These are phyloP conservation scores for Tulasnella sp. DNA, from an alignment of 768 basidiomycete species.

Conservation along the genomic window DNA sequence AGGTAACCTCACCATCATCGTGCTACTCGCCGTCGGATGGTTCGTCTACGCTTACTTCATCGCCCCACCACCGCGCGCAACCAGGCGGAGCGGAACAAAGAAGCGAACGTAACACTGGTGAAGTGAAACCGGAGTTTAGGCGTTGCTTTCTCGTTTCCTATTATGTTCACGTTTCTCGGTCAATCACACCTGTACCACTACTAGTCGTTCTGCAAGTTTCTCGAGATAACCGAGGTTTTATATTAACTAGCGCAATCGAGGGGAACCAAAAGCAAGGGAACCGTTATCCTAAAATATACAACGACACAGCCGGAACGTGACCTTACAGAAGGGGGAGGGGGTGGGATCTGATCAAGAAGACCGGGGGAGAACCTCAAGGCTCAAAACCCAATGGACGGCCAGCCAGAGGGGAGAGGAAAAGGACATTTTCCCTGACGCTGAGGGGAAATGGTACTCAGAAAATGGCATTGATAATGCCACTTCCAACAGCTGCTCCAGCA, in stretches of 20 bases:
- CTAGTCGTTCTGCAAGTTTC: not conserved
- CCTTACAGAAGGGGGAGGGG: not conserved
- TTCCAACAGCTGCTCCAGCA: conserved; percentile 7
- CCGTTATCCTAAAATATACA: not conserved
- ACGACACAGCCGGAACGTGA: not conserved
- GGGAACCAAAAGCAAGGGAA: not conserved
- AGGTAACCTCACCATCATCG: conserved; percentile 1
- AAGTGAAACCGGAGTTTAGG: too few relatives aligned
- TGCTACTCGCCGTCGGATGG: not conserved
- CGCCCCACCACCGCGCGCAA: not conserved
- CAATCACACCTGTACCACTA: not conserved
- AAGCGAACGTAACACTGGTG: not conserved
- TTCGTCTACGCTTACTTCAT: not conserved
- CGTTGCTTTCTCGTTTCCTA: not conserved
- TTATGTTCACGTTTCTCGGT: not conserved
- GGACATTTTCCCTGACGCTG: not conserved
- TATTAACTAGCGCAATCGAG: not conserved
- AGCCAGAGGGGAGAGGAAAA: not conserved
- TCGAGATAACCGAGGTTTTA: not conserved
- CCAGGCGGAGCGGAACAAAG: not conserved
- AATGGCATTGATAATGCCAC: conserved; percentile 5
- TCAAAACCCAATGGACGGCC: not conserved
- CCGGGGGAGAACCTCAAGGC: not conserved
- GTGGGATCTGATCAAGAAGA: not conserved
- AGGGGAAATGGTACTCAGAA: not conserved